Evolutionary conservation across 768 basidiomycete genomes (phyloP).

Genomic region (Calvatia gigantea): DNA sequence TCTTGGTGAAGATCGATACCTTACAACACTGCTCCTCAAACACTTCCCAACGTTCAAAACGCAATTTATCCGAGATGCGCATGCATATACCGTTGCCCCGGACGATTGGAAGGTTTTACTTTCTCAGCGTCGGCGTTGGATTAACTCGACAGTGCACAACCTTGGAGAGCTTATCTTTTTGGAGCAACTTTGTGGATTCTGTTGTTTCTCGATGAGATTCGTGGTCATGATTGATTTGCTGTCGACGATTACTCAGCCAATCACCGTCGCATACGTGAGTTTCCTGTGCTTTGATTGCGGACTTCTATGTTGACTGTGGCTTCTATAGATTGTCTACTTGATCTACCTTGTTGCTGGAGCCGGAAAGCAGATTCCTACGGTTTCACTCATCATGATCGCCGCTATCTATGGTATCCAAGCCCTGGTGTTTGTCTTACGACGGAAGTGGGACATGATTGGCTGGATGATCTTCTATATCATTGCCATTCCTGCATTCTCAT

Average conservation of each 20-base stretch:
- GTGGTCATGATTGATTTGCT: slow-evolving; percentile 95
- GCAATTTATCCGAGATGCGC: slow-evolving; percentile 91
- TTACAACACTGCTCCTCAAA: slow-evolving; percentile 93
- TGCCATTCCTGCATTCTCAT: slow-evolving; percentile 90
- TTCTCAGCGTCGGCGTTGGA: slow-evolving; percentile 98
- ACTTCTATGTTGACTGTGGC: not conserved
- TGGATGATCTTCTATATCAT: slow-evolving; percentile 97
- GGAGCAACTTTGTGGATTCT: slow-evolving; percentile 92
- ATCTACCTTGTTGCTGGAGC: slow-evolving; percentile 73
- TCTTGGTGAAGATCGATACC: slow-evolving; percentile 98
- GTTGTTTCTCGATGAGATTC: slow-evolving; percentile 99
- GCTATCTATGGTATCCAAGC: slow-evolving; percentile 95
- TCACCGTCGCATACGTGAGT: slow-evolving; percentile 87
- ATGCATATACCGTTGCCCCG: slow-evolving; percentile 92
- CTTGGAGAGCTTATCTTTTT: slow-evolving; percentile 89
- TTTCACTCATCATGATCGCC: slow-evolving; percentile 89
- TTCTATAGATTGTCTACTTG: slow-evolving; percentile 78
- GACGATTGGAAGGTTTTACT: slow-evolving; percentile 93
- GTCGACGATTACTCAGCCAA: slow-evolving; percentile 80
- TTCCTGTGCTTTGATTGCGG: slow-evolving; percentile 7
- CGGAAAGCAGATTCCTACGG: slow-evolving; percentile 65
- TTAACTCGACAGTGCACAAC: slow-evolving; percentile 99
- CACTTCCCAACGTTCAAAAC: slow-evolving; percentile 95
- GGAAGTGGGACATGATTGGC: slow-evolving; percentile 98
- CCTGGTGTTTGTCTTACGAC: slow-evolving; percentile 84